phyloP scores from a whole-genome alignment of 441 rosid species.

The Aleurites moluccanus region DNA sequence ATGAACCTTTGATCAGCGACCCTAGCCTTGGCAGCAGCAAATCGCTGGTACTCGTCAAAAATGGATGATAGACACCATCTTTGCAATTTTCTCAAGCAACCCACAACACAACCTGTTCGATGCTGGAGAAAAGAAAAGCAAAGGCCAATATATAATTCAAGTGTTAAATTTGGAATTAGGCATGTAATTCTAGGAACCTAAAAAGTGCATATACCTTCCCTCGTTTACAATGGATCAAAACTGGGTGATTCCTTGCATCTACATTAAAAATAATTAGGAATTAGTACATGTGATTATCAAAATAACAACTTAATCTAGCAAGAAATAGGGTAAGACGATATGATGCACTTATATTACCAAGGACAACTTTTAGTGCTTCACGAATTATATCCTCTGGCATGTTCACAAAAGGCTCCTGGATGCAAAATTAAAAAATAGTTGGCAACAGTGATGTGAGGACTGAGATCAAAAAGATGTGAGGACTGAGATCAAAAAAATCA shows the following conservation, averaged over 20 bases:
- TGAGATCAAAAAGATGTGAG: not conserved
- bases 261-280: constrained; percentile 15
- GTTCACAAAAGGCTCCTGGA: constrained; percentile 81
- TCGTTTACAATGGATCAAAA: constrained; percentile 88
- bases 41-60: constrained; percentile 75
- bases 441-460: not conserved
- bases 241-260: constrained; percentile 92
- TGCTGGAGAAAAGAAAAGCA: constrained; percentile 59
- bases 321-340: not conserved
- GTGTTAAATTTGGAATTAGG: not conserved
- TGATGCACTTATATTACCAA: constrained; percentile 51
- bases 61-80: constrained; percentile 85
- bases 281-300: constrained; percentile 7
- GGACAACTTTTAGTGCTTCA: constrained; percentile 74
- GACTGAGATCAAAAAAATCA: not conserved
- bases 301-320: constrained; percentile 1
- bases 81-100: constrained; percentile 91
- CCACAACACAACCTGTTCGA: constrained; percentile 93
- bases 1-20: constrained; percentile 66
- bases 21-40: constrained; percentile 76
- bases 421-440: constrained; percentile 16
- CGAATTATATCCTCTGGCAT: constrained; percentile 63
- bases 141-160: not conserved
- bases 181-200: not conserved
- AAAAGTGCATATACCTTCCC: constrained; percentile 68